Evolutionary conservation across 805 yeast genomes (phyloP), one percentile per base, ranked within the genome.

Genomic region (Candida oleophila): DNA sequence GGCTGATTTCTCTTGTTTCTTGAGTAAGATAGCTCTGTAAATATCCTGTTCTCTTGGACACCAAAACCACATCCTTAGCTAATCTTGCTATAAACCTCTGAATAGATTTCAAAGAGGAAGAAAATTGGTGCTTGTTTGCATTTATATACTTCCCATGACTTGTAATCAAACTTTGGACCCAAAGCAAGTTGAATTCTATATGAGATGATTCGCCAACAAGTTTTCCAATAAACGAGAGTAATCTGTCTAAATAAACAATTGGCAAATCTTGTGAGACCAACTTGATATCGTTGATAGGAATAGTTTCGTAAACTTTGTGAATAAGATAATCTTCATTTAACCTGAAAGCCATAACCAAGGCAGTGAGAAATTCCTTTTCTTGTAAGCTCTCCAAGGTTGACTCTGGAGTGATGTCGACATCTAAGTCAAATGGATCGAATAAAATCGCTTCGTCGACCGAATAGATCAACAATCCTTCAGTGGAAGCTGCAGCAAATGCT

Each of bases 351-450:
- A 94, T 90, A 12, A 91, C 87, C 48, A 92, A 66, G 0, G 97
- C 92, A 36, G 80, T 80, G 55, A 91, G 69, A 62, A 82, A 89
- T 45, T 82, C 85, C 45, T 74, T 74, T 42, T 82, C 85, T 5
- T 68, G 54, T 37, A 91, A 68, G 4, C 82, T 77, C 45, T 81
- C 85, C 30, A 81, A 48, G 0, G 90, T 85, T 3, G 87, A 71
- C 40, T 81, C 87, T 1, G 96, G 95, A 0, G 99, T 94, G 22
- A 92, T 82, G 56, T 94, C 98, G 41, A 90, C 73, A 61, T 92
- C 98, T 60, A 94, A 76, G 64, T 94, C 98, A 62, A 89, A 89
- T 30, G 99, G 99, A 71, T 94, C 99, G 61, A 94, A 94, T 22
- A 83, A 69, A 42, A 85, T 67, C 9, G 80, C 70, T 42, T 83